These are phyloP conservation scores for Akanthomyces lecanii DNA, from an alignment of 2,329 filamentous ascomycete species.

Conservation along the genomic window DNA sequence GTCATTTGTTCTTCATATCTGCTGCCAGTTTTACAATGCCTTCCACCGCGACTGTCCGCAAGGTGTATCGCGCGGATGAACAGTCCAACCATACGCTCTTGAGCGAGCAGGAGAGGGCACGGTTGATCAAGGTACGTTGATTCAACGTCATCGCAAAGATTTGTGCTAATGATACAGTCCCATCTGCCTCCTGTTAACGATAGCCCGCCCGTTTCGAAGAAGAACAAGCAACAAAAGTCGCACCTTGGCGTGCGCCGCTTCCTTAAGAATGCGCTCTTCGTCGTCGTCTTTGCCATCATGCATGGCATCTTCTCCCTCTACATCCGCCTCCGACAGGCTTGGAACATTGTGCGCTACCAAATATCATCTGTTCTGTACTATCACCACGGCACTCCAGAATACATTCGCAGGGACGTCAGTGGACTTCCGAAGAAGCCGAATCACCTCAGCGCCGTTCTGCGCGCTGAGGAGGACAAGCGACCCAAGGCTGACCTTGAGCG, in stretches of 20 bases:
- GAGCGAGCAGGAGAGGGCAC: slow-evolving; percentile 33
- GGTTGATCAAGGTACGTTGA: slow-evolving; percentile 33
- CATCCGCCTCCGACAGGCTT: slow-evolving; percentile 74
- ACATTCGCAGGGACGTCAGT: slow-evolving; percentile 83
- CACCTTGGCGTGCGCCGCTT: slow-evolving; percentile 58
- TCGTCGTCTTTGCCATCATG: slow-evolving; percentile 63
- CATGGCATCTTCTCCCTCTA: slow-evolving; percentile 86
- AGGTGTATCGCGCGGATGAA: slow-evolving; percentile 39
- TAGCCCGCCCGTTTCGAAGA: slow-evolving; percentile 27
- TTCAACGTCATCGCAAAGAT: neutral
- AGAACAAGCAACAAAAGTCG: slow-evolving; percentile 30
- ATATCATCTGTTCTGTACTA: slow-evolving; percentile 82
- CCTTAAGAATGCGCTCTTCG: slow-evolving; percentile 58
- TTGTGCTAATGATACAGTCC: neutral
- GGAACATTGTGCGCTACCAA: slow-evolving; percentile 73
- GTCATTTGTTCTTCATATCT: neutral
- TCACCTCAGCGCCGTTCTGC: slow-evolving; percentile 83
- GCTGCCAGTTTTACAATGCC: neutral
- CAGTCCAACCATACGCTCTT: slow-evolving; percentile 31
- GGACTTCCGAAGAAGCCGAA: slow-evolving; percentile 69
- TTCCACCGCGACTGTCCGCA: slow-evolving; percentile 26
- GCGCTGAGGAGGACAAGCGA: slow-evolving; percentile 64
- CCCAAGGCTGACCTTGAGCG: slow-evolving; percentile 73
- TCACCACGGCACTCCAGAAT: slow-evolving; percentile 90
- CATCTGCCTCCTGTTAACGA: slow-evolving; percentile 24